These are phyloP conservation scores for Pistacia vera DNA, from an alignment of 345 rosid genomes.

Conservation along the genomic window DNA sequence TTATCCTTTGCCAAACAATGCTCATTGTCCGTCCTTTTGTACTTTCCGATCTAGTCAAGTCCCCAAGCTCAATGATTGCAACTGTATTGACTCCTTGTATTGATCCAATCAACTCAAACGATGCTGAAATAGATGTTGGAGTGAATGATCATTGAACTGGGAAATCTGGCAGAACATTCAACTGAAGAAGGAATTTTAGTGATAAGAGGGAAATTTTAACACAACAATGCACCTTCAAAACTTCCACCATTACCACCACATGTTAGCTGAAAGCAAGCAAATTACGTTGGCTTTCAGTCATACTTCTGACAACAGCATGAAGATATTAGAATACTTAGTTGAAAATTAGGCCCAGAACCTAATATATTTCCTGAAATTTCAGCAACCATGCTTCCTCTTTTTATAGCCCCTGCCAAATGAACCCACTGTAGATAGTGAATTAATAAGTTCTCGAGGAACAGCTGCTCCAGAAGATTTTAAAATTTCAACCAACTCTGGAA, in stretches of 20 bases:
- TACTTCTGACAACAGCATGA: neutral
- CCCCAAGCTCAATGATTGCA: neutral
- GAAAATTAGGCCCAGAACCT: neutral
- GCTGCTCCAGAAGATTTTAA: constrained; percentile 72
- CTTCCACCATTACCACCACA: neutral
- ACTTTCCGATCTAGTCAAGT: neutral
- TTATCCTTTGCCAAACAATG: neutral
- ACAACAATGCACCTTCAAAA: neutral
- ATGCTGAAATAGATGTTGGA: neutral
- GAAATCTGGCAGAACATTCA: neutral
- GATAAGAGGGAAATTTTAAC: neutral
- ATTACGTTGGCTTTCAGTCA: neutral
- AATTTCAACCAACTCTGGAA: constrained; percentile 58
- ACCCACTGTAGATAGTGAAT: constrained; percentile 36
- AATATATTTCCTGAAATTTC: constrained; percentile 15
- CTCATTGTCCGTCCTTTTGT: neutral
- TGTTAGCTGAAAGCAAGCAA: neutral
- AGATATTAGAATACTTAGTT: neutral
- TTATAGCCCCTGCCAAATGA: constrained; percentile 45
- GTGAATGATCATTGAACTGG: neutral
- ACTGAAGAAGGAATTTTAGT: neutral
- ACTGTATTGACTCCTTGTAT: neutral
- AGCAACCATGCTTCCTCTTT: constrained; percentile 63
- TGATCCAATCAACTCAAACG: neutral
- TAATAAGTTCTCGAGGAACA: constrained; percentile 70